phyloP scores from a whole-genome alignment of 257 asterid species.

The Prunella vulgaris region DNA sequence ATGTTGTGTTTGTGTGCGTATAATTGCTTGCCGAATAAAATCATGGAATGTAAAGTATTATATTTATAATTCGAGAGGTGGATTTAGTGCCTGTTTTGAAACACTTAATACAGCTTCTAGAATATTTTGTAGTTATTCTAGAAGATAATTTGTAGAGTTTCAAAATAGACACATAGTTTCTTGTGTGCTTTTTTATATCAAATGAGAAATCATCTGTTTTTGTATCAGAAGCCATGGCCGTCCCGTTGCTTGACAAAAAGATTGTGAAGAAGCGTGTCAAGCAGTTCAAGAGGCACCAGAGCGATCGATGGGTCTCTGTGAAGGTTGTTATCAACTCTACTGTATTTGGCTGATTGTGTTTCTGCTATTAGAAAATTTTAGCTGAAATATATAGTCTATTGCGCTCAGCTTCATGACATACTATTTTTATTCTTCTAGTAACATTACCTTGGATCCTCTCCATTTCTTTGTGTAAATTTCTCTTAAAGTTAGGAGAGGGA shows the following conservation, averaged over 20 bases:
- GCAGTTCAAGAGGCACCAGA: slow-evolving; percentile 40
- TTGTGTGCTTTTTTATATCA: neutral
- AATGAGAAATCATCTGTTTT: neutral
- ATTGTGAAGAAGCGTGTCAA: slow-evolving; percentile 37
- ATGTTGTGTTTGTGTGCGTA: neutral
- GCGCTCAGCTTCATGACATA: neutral
- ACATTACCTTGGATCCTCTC: neutral
- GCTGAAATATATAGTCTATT: neutral
- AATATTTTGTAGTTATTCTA: too few species aligned
- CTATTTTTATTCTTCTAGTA: neutral
- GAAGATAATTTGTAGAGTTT: too few species aligned
- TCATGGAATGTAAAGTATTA: neutral
- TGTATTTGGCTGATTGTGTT: neutral
- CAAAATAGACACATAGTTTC: too few species aligned
- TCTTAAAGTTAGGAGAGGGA: too few species aligned
- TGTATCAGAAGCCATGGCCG: slow-evolving; percentile 31
- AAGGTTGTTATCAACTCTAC: slow-evolving; percentile 17
- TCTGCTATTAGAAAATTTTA: neutral
- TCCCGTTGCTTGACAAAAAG: slow-evolving; percentile 42
- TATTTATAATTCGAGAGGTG: neutral
- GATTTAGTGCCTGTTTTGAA: too few species aligned
- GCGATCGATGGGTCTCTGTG: slow-evolving; percentile 37
- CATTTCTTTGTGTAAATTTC: too few species aligned
- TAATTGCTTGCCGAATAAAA: neutral
- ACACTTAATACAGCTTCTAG: too few species aligned